These are phyloP conservation scores for Stemphylium beticola DNA, from an alignment of 2,329 filamentous ascomycete genomes.

Conservation along the genomic window DNA sequence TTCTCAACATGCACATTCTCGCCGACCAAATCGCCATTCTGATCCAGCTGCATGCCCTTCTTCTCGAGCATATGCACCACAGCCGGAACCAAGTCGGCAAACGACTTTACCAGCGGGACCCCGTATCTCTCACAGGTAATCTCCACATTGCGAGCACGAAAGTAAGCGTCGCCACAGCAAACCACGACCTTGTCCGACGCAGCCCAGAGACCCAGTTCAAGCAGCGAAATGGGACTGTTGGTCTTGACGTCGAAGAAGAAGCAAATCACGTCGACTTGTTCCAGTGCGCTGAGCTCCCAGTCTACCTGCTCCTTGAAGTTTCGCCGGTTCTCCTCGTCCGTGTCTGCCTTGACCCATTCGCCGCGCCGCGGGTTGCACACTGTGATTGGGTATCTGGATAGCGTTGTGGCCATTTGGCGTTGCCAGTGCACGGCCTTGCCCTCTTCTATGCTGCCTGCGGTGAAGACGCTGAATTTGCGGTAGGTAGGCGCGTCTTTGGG, in stretches of 20 bases:
- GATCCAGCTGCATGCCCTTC: constrained; percentile 35
- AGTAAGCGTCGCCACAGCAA: constrained; percentile 59
- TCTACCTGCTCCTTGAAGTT: constrained; percentile 61
- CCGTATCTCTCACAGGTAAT: constrained; percentile 60
- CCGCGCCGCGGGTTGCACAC: constrained; percentile 64
- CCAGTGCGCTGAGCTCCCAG: constrained; percentile 68
- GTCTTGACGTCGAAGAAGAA: constrained; percentile 63
- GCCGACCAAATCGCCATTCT: constrained; percentile 17
- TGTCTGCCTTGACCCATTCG: constrained; percentile 63
- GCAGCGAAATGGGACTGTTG: constrained; percentile 62
- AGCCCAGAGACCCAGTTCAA: constrained; percentile 66
- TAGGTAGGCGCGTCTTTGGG: neutral
- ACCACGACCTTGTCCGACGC: constrained; percentile 58
- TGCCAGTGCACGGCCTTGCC: constrained; percentile 60
- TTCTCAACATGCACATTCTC: constrained; percentile 9
- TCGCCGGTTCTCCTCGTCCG: constrained; percentile 32
- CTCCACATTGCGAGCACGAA: constrained; percentile 67
- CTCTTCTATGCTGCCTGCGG: constrained; percentile 64
- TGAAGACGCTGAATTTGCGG: constrained; percentile 55
- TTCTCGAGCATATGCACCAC: constrained; percentile 43
- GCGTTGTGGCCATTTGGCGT: constrained; percentile 47
- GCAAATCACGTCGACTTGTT: constrained; percentile 60
- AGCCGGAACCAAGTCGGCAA: constrained; percentile 50
- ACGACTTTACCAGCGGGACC: constrained; percentile 51
- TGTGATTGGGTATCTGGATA: constrained; percentile 57